Evolutionary conservation across 2,329 filamentous ascomycete species (phyloP), one percentile per base, ranked within the genome.

Genomic region (Diplocarpon rosae): DNA sequence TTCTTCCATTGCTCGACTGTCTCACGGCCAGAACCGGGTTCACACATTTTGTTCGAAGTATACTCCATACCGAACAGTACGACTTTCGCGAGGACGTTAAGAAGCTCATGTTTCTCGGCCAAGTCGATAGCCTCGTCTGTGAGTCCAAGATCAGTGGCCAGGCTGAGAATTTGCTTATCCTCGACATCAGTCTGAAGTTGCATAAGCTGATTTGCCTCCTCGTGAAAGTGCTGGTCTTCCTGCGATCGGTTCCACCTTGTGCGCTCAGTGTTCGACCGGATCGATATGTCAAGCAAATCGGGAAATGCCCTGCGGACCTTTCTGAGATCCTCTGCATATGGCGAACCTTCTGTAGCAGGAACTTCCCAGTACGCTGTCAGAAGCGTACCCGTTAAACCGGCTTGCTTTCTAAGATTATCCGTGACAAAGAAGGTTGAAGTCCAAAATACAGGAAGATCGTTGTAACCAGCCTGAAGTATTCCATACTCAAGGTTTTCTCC

Each of bases 401-500:
- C 66, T 13, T 80, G 68, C 14, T 76, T 75, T 57, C 76, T 75
- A 11, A 71, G 57, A 49, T 80, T 80, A 59, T 79, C 79, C 40
- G 77, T 73, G 44, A 80, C 68, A 51, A 71, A 76, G 35, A 67
- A 63, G 52, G 75, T 78, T 13, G 85, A 88, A 0, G 89, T 95
- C 92, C 92, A 98, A 36, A 89, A 84, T 48, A 85, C 80, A 0
- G 83, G 76, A 8, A 95, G 70, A 10, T 72, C 76, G 15, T 80
- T 72, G 57, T 87, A 89, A 36, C 76, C 75, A 13, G 72, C 66
- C 2, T 68, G 65, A 9, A 85, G 63, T 17, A 86, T 74, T 6
- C 82, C 81, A 52, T 81, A 69, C 39, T 78, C 69, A 28, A 92
- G 63, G 41, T 75, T 67, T 51, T 88, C 83, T 13, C 74, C 66